Evolutionary conservation across 2,329 filamentous ascomycete species (phyloP), one percentile per base, ranked within the genome.

Genomic region (Cordyceps javanica): DNA sequence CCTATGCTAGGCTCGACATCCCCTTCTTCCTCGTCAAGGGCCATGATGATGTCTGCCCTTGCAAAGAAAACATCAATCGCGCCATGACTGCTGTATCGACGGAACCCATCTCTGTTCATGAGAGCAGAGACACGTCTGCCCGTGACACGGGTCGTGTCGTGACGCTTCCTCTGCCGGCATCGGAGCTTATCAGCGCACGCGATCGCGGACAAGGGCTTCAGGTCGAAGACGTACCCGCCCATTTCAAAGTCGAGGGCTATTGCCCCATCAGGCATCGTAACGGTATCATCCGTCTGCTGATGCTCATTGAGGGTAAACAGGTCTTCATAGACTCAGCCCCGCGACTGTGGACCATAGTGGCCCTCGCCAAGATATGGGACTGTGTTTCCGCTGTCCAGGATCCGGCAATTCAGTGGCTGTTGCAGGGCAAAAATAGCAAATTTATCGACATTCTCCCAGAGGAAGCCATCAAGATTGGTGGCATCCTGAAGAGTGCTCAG

Each of bases 401-500:
- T 51, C 73, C 72, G 13, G 75, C 87, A 42, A 69, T 77, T 2
- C 75, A 77, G 32, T 89, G 87, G 86, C 73, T 89, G 11, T 76
- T 82, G 60, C 71, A 75, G 21, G 68, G 72, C 2, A 72, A 69
- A 0, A 89, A 89, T 63, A 71, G 69, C 5, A 71, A 75, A 1
- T 85, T 90, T 62, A 75, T 88, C 14, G 85, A 89, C 62, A 71
- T 83, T 6, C 76, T 87, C 36, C 81, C 86, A 0, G 86, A 89
- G 62, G 78, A 82, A 53, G 72, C 79, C 8, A 75, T 88, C 32
- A 76, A 77, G 23, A 81, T 89, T 8, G 84, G 78, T 5, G 76
- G 76, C 61, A 69, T 69, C 3, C 63, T 85, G 6, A 61, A 77
- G 58, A 71, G 77, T 10, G 66, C 71, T 0, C 66, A 72, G 13